Conservation (phyloP, 495 filamentous ascomycete species). For the Neurospora africana region DNA sequence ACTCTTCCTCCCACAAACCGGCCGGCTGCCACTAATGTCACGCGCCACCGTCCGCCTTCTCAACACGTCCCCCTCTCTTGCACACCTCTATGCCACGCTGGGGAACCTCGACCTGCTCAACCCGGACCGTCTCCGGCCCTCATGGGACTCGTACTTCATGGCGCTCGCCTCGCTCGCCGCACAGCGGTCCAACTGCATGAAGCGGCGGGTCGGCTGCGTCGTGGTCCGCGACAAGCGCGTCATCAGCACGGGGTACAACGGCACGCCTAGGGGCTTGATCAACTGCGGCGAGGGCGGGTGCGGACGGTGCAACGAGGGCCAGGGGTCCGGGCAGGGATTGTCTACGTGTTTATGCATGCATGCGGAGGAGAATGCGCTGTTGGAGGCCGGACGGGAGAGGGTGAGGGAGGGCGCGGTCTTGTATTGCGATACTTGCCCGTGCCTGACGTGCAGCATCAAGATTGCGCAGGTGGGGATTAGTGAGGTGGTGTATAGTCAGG, state of each 20-base stretch:
- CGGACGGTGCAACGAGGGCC: slow-evolving; percentile 64
- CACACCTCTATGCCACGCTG: slow-evolving; percentile 58
- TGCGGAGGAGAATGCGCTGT: slow-evolving; percentile 90
- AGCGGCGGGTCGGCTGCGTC: slow-evolving; percentile 88
- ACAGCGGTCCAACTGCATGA: slow-evolving; percentile 94
- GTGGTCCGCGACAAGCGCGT: slow-evolving; percentile 82
- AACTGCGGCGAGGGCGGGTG: slow-evolving; percentile 96
- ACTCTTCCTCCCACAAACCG: slow-evolving; percentile 56
- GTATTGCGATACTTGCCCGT: slow-evolving; percentile 96
- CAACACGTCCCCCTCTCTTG: slow-evolving; percentile 65
- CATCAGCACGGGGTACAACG: slow-evolving; percentile 96
- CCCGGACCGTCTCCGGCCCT: slow-evolving; percentile 72
- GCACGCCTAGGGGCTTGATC: slow-evolving; percentile 70
- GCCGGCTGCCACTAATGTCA: slow-evolving; percentile 62
- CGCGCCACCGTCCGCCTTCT: slow-evolving; percentile 74
- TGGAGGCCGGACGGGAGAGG: slow-evolving; percentile 87
- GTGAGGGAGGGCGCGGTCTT: slow-evolving; percentile 71
- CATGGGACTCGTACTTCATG: slow-evolving; percentile 99
- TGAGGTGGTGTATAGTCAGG: slow-evolving; percentile 88
- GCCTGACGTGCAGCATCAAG: slow-evolving; percentile 96
- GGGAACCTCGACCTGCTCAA: slow-evolving; percentile 61
- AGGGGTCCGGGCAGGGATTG: slow-evolving; percentile 59
- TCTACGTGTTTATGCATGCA: slow-evolving; percentile 89
- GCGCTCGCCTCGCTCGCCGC: slow-evolving; percentile 82
- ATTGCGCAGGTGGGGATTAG: slow-evolving; percentile 90